phyloP scores from a whole-genome alignment of 2,329 filamentous ascomycete genomes.

The Fusarium subtropicale region DNA sequence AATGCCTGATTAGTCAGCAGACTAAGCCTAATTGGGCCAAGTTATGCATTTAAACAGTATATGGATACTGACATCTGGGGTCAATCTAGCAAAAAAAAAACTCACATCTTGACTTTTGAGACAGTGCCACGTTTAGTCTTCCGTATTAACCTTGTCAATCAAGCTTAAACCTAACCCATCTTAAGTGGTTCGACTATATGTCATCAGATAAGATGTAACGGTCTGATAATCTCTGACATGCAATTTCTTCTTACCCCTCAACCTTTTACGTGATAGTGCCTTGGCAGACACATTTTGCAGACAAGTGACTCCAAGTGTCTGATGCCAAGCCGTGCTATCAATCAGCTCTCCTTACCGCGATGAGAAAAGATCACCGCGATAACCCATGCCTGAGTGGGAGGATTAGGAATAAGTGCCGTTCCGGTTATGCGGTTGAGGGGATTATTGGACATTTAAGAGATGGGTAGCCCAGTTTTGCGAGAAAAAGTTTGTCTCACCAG shows the following conservation, averaged over 20 bases:
- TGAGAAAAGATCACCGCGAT: constrained; percentile 26
- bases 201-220: constrained; percentile 35
- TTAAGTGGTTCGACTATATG: not conserved
- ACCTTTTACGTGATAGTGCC: constrained; percentile 15
- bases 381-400: constrained; percentile 3
- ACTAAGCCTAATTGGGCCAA: too few relatives aligned
- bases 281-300: not conserved
- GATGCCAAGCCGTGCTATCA: constrained; percentile 33
- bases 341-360: constrained; percentile 26
- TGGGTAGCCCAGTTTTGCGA: accelerated
- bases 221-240: constrained; percentile 13
- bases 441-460: not conserved
- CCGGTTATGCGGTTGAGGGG: not conserved
- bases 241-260: constrained; percentile 5
- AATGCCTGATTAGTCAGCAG: too few relatives aligned
- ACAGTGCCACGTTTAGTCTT: too few relatives aligned
- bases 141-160: not conserved
- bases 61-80: too few relatives aligned
- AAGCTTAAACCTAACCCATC: not conserved
- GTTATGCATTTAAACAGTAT: too few relatives aligned
- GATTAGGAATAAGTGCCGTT: constrained; percentile 26
- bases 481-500: not conserved
- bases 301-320: not conserved
- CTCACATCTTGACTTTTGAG: too few relatives aligned
- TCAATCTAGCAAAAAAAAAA: too few relatives aligned